Base-by-base conservation (phyloP, 1,284 basidiomycete species). In the Heterobasidion annosum region DNA sequence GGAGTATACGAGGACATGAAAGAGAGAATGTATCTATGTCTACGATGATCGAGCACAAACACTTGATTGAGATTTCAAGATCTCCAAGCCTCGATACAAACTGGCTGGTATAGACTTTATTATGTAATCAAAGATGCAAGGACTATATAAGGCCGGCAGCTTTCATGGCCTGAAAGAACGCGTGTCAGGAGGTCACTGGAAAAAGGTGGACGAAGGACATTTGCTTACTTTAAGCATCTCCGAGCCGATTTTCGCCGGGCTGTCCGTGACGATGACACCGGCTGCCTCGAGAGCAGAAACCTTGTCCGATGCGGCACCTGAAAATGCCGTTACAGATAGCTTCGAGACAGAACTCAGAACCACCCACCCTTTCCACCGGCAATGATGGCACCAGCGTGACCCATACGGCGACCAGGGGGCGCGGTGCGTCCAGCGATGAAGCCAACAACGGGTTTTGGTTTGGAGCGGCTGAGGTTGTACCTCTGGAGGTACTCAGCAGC, bases 391-490 rank as follows among this genome's bases (percentile, higher is more conserved):
- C 97, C 95, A 56, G 95, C 95, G 69, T 98, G 95, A 53, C 97
- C 97, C 97, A 99, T 99, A 63, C 96, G 85, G 63, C 97, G 81
- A 52, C 97, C 97, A 46, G 97, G 97, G 55, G 97, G 97, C 46
- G 97, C 97, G 53, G 97, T 99, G 54, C 89, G 87, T 56, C 94
- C 97, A 57, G 97, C 97, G 66, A 99, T 98, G 73, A 99, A 99
- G 53, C 90, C 91, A 56, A 99, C 93, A 46, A 99, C 93, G 54
- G 97, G 97, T 73, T 99, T 99, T 60, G 92, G 92, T 64, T 88
- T 79, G 58, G 75, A 73, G 46, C 90, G 81, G 46, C 89, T 92
- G 73, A 92, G 90, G 82, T 99, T 99, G 79, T 93, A 88, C 70
- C 83, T 78, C 68, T 91, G 88, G 55, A 99, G 78, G 73, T 95